These are phyloP conservation scores for Rhodamnia rubescens DNA, from an alignment of 345 rosid species.

Conservation along the genomic window DNA sequence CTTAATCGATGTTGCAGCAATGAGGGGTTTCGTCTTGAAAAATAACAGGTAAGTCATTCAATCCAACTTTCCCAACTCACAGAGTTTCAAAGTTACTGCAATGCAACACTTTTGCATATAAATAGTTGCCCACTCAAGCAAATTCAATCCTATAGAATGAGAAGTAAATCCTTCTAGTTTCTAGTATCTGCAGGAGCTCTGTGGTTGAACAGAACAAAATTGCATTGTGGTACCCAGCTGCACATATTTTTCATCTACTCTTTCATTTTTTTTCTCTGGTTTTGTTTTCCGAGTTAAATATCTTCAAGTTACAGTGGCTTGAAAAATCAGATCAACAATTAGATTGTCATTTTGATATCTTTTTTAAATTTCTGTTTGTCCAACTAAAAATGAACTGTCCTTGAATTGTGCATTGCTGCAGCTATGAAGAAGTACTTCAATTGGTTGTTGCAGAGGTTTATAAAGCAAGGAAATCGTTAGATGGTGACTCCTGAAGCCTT, in stretches of 20 bases:
- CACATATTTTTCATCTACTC: not conserved
- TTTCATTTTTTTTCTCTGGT: not conserved
- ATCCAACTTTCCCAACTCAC: not conserved
- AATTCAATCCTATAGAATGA: not conserved
- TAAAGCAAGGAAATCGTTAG: not conserved
- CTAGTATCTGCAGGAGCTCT: too few species aligned
- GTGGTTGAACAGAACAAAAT: not conserved
- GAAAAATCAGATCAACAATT: not conserved
- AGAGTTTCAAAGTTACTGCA: not conserved
- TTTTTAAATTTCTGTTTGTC: not conserved
- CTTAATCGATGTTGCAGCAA: not conserved
- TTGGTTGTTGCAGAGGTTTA: not conserved
- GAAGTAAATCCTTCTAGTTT: not conserved
- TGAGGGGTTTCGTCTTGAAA: not conserved
- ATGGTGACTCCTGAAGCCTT: not conserved
- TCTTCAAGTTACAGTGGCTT: not conserved
- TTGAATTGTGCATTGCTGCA: not conserved
- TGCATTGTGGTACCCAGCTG: not conserved
- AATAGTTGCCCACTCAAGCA: not conserved
- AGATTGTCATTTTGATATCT: not conserved
- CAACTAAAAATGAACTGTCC: not conserved
- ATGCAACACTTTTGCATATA: too few species aligned
- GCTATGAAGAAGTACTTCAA: not conserved
- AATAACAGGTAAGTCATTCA: not conserved
- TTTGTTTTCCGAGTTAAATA: not conserved